phyloP scores from a whole-genome alignment of 352 stramenopile species.

The Pythium volutum region DNA sequence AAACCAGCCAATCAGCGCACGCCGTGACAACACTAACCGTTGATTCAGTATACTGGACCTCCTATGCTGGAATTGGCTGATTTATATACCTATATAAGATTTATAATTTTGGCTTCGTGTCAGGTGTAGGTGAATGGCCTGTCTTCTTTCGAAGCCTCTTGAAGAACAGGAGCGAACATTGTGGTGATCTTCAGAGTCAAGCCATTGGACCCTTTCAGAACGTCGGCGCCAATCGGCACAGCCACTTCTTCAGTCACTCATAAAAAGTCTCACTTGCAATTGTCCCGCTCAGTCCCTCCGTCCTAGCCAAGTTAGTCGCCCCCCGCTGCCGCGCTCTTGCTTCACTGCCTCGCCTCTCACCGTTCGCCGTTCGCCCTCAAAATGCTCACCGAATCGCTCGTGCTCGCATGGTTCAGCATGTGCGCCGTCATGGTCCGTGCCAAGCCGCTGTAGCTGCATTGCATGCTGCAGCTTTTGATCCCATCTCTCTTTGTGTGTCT shows the following conservation, averaged over 20 bases:
- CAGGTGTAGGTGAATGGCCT: slow-evolving; percentile 2
- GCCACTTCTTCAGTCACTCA: background rate
- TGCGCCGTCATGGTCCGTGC: slow-evolving; percentile 55
- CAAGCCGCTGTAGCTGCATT: background rate
- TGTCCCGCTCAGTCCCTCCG: too few species aligned
- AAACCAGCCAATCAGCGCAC: slow-evolving; percentile 9
- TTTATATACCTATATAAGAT: background rate
- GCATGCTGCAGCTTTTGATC: background rate
- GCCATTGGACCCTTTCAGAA: slow-evolving; percentile 6
- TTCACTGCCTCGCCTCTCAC: background rate
- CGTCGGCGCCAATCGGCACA: too few species aligned
- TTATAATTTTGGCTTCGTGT: background rate
- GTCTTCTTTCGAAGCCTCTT: background rate
- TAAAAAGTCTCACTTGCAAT: background rate
- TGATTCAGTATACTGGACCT: background rate
- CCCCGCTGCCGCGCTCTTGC: slow-evolving; percentile 13
- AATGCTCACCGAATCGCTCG: slow-evolving; percentile 60
- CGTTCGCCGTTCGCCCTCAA: background rate
- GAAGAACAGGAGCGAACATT: slow-evolving; percentile 24
- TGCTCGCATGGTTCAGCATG: slow-evolving; percentile 58
- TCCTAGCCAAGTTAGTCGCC: too few species aligned
- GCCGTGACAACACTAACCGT: background rate
- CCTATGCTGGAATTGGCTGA: background rate
- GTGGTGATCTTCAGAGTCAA: slow-evolving; percentile 9
- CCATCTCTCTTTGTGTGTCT: background rate